These are phyloP conservation scores for Aulographum hederae DNA, from an alignment of 2,329 filamentous ascomycete genomes.

Conservation along the genomic window DNA sequence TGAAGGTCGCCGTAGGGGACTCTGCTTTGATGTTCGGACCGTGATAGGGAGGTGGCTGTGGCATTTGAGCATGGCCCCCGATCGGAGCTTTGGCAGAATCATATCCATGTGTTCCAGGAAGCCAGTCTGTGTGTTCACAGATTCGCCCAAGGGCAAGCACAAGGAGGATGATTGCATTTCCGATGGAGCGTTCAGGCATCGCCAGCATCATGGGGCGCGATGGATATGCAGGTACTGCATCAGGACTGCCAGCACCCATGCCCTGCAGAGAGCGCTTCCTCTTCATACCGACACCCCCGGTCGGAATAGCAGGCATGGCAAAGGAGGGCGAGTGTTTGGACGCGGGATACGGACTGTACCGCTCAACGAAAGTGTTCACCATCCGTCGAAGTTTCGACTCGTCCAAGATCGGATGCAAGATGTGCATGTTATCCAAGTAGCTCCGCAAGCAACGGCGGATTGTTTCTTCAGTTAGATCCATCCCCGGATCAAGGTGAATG, in stretches of 20 bases:
- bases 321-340: neutral
- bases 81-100: too few relatives aligned
- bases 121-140: conserved; percentile 34
- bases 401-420: conserved; percentile 46
- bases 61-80: conserved; percentile 5
- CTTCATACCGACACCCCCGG: neutral
- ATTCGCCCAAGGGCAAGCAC: conserved; percentile 79
- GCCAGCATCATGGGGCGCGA: conserved; percentile 32
- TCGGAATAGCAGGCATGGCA: conserved; percentile 1
- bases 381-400: conserved; percentile 31
- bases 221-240: too few relatives aligned
- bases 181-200: conserved; percentile 52
- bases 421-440: conserved; percentile 42
- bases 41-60: neutral
- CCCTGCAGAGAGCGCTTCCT: neutral
- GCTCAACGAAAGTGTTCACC: conserved; percentile 30
- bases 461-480: conserved; percentile 34
- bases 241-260: neutral
- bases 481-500: conserved; percentile 30
- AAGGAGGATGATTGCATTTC: conserved; percentile 65
- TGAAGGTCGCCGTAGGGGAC: neutral
- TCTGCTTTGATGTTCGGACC: neutral
- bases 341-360: conserved; percentile 18
- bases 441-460: conserved; percentile 32
- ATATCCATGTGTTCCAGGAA: conserved; percentile 29